A percentile compares a stretch with the other conserved stretches of the same genome.
These are phyloP conservation scores for Alternaria ethzedia DNA, from an alignment of 2,329 filamentous ascomycete species.

Conservation along the genomic window DNA sequence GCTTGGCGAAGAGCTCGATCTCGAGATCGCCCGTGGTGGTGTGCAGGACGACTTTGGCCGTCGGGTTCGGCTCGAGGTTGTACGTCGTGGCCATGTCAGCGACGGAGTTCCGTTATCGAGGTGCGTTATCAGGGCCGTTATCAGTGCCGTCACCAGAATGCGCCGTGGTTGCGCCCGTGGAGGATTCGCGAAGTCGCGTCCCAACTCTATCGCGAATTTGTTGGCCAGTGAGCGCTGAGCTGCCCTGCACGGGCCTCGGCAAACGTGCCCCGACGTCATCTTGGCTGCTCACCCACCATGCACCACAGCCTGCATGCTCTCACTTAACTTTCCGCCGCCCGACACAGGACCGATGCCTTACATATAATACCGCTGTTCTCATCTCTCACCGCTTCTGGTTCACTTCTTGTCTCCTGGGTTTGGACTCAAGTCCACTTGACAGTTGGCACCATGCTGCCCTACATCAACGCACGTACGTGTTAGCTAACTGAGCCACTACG, in stretches of 20 bases:
- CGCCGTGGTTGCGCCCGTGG: not conserved
- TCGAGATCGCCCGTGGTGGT: conserved; percentile 89
- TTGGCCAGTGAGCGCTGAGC: conserved; percentile 9
- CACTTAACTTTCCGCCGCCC: not conserved
- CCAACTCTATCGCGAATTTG: not conserved
- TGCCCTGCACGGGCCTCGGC: conserved; percentile 11
- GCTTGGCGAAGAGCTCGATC: conserved; percentile 93
- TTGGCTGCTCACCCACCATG: conserved; percentile 4
- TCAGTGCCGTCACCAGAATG: not conserved
- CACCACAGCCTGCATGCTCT: conserved; percentile 1
- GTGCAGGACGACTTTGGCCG: conserved; percentile 87
- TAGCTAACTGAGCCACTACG: not conserved
- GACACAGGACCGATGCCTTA: conserved; percentile 18
- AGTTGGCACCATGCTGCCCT: conserved; percentile 63
- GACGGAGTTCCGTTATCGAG: not conserved
- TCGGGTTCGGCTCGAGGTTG: conserved; percentile 93
- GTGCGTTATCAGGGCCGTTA: not conserved
- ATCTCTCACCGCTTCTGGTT: not conserved
- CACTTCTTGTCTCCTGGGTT: not conserved
- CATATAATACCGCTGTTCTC: conserved; percentile 16
- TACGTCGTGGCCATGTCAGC: conserved; percentile 82
- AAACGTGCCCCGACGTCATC: conserved; percentile 13
- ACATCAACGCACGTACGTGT: conserved; percentile 65
- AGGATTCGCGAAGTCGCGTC: conserved; percentile 6
- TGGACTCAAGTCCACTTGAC: not conserved